Base-by-base conservation (phyloP, 768 basidiomycete genomes). In the Suillus lakei region DNA sequence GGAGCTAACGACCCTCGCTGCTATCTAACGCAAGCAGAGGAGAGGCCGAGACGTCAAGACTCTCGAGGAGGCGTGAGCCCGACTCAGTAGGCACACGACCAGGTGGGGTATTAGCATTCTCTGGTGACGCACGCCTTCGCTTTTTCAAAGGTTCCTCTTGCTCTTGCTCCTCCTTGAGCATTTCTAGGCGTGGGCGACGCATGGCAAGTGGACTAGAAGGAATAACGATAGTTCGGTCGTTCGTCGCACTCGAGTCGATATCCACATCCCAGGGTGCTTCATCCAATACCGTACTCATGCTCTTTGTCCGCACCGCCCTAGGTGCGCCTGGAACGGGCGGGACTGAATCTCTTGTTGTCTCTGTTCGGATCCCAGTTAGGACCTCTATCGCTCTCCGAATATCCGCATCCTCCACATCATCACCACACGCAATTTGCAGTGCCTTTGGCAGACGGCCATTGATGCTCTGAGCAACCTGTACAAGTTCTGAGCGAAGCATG, bases 321-420 rank as follows among this genome's bases (percentile, higher is more conserved):
- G 61, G 34, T 4, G 36, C 48, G 15, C 32, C 32, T 30, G 43
- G 61, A 30, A 53, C 32, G 3, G 23, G 32, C 16, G 41, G 39
- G 3, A 30, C 41, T 34, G 6, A 30, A 21, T 48, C 60, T 28
- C 23, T 36, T 38, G 9, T 1, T 18, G 51, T 56, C 65, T 16
- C 60, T 6, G 66, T 51, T 32, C 79, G 74, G 28, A 91, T 82
- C 3, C 89, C 90, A 55, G 90, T 88, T 51, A 91, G 62, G 44
- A 82, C 76, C 71, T 91, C 90, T 64, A 92, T 85, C 10, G 80
- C 80, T 62, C 77, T 74, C 43, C 86, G 84, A 63, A 92, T 85
- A 59, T 80, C 78, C 13, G 73, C 72, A 43, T 81, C 80, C 15
- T 79, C 71, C 67, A 82, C 76, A n/a, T 78, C 77, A 46, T 75